These are phyloP conservation scores for Terana coerulea DNA, from an alignment of 768 basidiomycete genomes.

Conservation along the genomic window DNA sequence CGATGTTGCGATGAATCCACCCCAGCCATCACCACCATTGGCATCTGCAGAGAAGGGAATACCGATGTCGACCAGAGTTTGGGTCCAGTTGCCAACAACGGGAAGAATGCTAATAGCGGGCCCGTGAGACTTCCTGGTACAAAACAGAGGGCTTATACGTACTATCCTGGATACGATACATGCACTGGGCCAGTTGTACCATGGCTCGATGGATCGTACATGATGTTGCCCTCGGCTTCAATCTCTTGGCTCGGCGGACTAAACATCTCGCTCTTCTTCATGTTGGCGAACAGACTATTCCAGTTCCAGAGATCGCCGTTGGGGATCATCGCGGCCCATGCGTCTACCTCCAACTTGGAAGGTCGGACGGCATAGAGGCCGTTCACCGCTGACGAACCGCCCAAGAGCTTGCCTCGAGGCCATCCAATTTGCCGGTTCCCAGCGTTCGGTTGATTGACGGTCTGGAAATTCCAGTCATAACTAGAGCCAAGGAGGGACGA, in stretches of 20 bases:
- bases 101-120: constrained; percentile 48
- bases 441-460: constrained; percentile 43
- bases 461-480: constrained; percentile 56
- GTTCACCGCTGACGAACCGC: constrained; percentile 68
- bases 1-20: constrained; percentile 52
- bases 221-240: constrained; percentile 39
- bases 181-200: constrained; percentile 52
- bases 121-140: not conserved
- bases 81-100: constrained; percentile 53
- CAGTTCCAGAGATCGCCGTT: constrained; percentile 40
- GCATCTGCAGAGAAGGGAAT: constrained; percentile 38
- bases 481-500: constrained; percentile 40
- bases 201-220: constrained; percentile 41
- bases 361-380: constrained; percentile 64
- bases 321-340: constrained; percentile 42
- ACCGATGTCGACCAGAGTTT: constrained; percentile 42
- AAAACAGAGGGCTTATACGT: constrained; percentile 20
- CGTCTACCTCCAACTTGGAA: constrained; percentile 42
- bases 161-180: constrained; percentile 49
- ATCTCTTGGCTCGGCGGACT: constrained; percentile 43
- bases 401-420: constrained; percentile 66
- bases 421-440: constrained; percentile 43
- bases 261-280: constrained; percentile 55
- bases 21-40: constrained; percentile 45
- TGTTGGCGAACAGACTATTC: constrained; percentile 40